Conservation (phyloP, 352 stramenopile genomes). For the Phytopythium helicoides region DNA sequence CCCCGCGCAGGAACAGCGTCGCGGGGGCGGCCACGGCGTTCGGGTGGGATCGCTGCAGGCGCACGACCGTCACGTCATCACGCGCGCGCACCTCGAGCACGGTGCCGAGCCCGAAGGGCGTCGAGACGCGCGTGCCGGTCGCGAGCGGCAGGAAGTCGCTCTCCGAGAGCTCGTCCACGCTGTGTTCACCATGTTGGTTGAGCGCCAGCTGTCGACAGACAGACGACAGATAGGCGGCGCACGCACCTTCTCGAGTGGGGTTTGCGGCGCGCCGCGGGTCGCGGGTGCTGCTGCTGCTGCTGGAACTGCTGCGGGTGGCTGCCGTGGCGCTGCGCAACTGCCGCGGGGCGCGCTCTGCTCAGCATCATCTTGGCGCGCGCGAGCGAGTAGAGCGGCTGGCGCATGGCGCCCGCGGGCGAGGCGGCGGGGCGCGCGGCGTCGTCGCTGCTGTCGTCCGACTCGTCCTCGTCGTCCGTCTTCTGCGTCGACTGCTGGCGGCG, state of each 20-base stretch:
- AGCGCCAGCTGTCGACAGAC: too few relatives aligned
- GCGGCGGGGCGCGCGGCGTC: too few relatives aligned
- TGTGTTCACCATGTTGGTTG: too few relatives aligned
- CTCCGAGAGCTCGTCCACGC: slow-evolving; percentile 42
- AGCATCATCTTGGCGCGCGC: slow-evolving; percentile 61
- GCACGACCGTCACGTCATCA: slow-evolving; percentile 50
- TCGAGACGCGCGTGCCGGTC: slow-evolving; percentile 49
- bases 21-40: slow-evolving; percentile 21
- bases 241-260: too few relatives aligned
- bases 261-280: slow-evolving; percentile 4
- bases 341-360: slow-evolving; percentile 18
- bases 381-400: slow-evolving; percentile 37
- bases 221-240: too few relatives aligned
- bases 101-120: slow-evolving; percentile 61
- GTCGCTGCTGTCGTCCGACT: slow-evolving; percentile 10
- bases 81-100: slow-evolving; percentile 44
- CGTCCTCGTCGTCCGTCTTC: slow-evolving; percentile 23
- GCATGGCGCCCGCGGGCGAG: not conserved
- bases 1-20: slow-evolving; percentile 28
- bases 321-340: slow-evolving; percentile 7
- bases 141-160: slow-evolving; percentile 36
- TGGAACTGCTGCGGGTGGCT: slow-evolving; percentile 6
- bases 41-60: slow-evolving; percentile 36
- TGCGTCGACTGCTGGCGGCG: slow-evolving; percentile 30
- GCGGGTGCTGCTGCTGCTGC: slow-evolving; percentile 24